Evolutionary conservation across 495 filamentous ascomycete species (phyloP).

Genomic region (Penicillium coffeae): DNA sequence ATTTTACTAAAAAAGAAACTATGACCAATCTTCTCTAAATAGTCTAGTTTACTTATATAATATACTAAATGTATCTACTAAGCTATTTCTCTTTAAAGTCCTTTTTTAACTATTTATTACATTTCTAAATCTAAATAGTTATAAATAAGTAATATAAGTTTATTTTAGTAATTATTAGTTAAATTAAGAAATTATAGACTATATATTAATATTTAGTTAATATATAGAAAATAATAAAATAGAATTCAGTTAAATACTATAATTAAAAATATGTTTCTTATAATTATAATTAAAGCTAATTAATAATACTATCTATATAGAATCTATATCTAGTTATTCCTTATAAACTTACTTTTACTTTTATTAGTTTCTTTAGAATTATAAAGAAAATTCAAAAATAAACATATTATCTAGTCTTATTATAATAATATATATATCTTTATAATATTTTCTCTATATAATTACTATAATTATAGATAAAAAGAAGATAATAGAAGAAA

Average conservation of each 20-base stretch:
- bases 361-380: background rate
- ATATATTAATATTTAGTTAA: background rate
- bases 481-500: background rate
- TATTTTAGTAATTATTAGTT: background rate
- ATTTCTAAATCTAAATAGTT: background rate
- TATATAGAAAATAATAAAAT: background rate
- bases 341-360: background rate
- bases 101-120: background rate
- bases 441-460: background rate
- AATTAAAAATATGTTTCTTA: background rate
- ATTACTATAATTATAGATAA: background rate
- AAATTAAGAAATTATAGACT: background rate
- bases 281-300: background rate
- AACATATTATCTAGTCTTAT: background rate
- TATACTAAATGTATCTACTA: background rate
- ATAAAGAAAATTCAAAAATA: background rate
- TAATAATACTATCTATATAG: background rate
- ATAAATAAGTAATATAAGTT: background rate
- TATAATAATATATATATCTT: background rate
- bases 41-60: conserved; percentile 2
- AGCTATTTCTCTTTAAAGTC: background rate
- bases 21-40: background rate
- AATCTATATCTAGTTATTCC: background rate
- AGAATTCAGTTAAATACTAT: background rate
- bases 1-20: conserved; percentile 12